Evolutionary conservation across 2,329 filamentous ascomycete genomes (phyloP).

Genomic region (Rhinocladiella similis): DNA sequence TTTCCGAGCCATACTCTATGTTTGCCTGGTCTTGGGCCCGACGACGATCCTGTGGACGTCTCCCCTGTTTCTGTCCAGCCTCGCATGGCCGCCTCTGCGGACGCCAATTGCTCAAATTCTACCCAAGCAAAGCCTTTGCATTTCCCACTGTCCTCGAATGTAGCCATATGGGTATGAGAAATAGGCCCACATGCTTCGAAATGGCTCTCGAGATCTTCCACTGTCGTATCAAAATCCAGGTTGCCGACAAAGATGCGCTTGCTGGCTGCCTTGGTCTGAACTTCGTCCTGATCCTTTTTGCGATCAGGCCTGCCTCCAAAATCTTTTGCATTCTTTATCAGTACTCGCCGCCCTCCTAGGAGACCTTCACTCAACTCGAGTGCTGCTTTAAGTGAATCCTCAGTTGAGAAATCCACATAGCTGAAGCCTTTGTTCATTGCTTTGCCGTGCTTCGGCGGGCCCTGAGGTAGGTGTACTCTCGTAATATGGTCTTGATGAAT

Average conservation of each 20-base stretch:
- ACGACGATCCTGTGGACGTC: conserved; percentile 43
- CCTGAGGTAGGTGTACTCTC: conserved; percentile 74
- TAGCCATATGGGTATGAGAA: conserved; percentile 81
- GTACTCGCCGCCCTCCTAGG: conserved; percentile 71
- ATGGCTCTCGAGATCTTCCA: conserved; percentile 76
- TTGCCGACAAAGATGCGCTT: conserved; percentile 90
- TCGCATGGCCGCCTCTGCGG: conserved; percentile 73
- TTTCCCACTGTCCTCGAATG: conserved; percentile 94
- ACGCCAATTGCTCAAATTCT: conserved; percentile 76
- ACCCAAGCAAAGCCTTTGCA: conserved; percentile 98
- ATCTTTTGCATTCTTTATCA: conserved; percentile 90
- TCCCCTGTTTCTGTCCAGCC: conserved; percentile 70
- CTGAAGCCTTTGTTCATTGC: conserved; percentile 88
- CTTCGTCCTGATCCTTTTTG: conserved; percentile 39
- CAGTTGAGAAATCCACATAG: conserved; percentile 83
- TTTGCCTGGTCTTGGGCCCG: conserved; percentile 55
- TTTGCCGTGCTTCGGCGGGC: conserved; percentile 53
- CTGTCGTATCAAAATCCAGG: conserved; percentile 76
- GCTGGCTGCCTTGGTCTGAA: conserved; percentile 63
- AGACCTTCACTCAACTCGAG: conserved; percentile 84
- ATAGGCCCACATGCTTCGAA: conserved; percentile 84
- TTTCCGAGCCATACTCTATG: conserved; percentile 79
- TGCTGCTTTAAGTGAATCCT: conserved; percentile 70
- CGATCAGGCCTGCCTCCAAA: conserved; percentile 83
- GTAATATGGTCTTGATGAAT: conserved; percentile 71